Evolutionary conservation across 257 asterid species (phyloP).

Genomic region (Solanum gracilifrons): DNA sequence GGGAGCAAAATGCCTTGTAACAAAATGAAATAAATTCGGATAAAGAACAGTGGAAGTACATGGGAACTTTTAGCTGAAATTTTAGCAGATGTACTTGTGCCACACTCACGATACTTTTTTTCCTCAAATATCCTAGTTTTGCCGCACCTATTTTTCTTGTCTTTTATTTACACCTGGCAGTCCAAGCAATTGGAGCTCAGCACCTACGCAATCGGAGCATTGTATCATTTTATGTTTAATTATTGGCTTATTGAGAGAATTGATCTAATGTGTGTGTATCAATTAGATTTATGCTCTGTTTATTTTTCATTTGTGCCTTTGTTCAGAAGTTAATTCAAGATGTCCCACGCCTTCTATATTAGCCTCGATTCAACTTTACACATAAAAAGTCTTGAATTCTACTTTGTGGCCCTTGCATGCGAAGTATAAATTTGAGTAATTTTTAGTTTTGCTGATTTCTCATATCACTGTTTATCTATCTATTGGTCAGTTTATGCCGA

Average conservation of each 20-base stretch:
- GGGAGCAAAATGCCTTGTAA: background rate
- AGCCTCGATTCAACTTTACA: background rate
- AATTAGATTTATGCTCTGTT: background rate
- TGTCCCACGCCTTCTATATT: background rate
- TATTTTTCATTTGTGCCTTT: background rate
- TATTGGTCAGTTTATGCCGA: conserved; percentile 70
- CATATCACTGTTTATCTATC: background rate
- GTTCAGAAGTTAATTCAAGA: background rate
- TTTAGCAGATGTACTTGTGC: background rate
- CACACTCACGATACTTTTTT: background rate
- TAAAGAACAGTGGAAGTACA: background rate
- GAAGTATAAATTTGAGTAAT: background rate
- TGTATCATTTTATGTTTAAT: background rate
- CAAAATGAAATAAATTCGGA: background rate
- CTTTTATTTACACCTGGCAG: background rate
- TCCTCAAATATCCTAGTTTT: background rate
- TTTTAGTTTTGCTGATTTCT: background rate
- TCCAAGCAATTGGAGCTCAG: background rate
- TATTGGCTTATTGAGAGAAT: background rate
- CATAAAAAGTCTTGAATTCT: background rate
- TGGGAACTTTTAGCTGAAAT: background rate
- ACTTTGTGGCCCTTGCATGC: background rate
- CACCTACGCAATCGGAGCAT: background rate
- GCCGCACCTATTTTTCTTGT: background rate
- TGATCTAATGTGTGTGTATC: background rate